Evolutionary conservation across 2,329 filamentous ascomycete genomes (phyloP).

Genomic region (Botrytis fragariae): DNA sequence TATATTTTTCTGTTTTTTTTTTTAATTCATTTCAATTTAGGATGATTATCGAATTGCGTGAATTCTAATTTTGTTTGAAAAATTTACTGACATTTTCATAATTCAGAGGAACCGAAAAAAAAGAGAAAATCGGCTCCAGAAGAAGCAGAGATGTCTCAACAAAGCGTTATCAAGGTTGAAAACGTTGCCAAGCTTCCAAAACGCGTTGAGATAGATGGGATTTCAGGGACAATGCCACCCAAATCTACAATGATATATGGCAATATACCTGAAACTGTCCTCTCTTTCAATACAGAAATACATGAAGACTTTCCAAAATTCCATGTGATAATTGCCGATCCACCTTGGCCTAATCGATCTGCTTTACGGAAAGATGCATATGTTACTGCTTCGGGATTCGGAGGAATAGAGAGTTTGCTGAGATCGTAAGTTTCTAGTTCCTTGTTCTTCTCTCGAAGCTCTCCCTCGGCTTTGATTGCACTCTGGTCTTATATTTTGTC

Average conservation of each 20-base stretch:
- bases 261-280: background rate
- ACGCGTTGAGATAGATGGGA: background rate
- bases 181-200: background rate
- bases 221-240: background rate
- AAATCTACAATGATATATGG: slow-evolving; percentile 2
- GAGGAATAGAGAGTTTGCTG: background rate
- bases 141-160: background rate
- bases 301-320: slow-evolving; percentile 50
- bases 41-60: background rate
- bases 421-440: background rate
- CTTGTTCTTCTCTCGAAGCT: background rate
- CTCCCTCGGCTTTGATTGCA: background rate
- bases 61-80: background rate
- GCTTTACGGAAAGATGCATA: slow-evolving; percentile 60
- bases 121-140: background rate
- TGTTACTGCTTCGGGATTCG: slow-evolving; percentile 14
- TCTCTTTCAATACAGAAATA: background rate
- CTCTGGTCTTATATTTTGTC: background rate
- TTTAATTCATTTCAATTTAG: background rate
- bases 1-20: background rate
- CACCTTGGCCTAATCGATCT: slow-evolving; percentile 79
- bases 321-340: slow-evolving; percentile 69
- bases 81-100: background rate
- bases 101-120: background rate
- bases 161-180: background rate